Evolutionary conservation across 2,329 filamentous ascomycete genomes (phyloP).

Genomic region (Elsinoe batatas): DNA sequence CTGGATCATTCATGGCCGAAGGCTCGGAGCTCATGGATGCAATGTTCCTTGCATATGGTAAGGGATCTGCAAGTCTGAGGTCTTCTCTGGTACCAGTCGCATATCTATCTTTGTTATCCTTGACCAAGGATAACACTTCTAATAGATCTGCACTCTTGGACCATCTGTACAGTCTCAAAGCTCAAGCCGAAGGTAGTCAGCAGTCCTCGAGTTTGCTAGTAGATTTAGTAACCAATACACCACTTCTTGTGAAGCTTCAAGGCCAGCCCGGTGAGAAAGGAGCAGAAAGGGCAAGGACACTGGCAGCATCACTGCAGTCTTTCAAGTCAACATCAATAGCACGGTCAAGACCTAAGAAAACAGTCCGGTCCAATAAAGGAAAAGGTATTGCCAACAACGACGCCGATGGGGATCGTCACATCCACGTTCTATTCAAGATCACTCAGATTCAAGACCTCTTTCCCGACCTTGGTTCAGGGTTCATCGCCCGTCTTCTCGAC

Average conservation of each 20-base stretch:
- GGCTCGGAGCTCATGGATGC: slow-evolving; percentile 84
- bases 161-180: slow-evolving; percentile 71
- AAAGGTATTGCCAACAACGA: slow-evolving; percentile 41
- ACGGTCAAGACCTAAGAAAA: slow-evolving; percentile 35
- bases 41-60: slow-evolving; percentile 54
- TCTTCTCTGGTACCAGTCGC: slow-evolving; percentile 60
- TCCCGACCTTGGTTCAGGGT: slow-evolving; percentile 73
- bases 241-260: slow-evolving; percentile 56
- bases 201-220: slow-evolving; percentile 56
- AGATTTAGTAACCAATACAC: slow-evolving; percentile 71
- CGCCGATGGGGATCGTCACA: slow-evolving; percentile 47
- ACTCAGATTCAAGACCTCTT: slow-evolving; percentile 91
- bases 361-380: slow-evolving; percentile 53
- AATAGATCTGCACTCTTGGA: slow-evolving; percentile 71
- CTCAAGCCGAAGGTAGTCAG: slow-evolving; percentile 50
- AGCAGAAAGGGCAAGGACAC: slow-evolving; percentile 48
- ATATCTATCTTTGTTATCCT: slow-evolving; percentile 64
- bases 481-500: slow-evolving; percentile 68
- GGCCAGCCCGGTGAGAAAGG: slow-evolving; percentile 43
- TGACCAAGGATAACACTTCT: slow-evolving; percentile 56
- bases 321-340: slow-evolving; percentile 49
- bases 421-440: slow-evolving; percentile 75
- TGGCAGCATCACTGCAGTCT: slow-evolving; percentile 50
- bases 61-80: slow-evolving; percentile 52
- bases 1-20: slow-evolving; percentile 57